Evolutionary conservation across 2,329 filamentous ascomycete genomes (phyloP), one percentile per base, ranked within the genome.

Genomic region (Aspergillus flavus): DNA sequence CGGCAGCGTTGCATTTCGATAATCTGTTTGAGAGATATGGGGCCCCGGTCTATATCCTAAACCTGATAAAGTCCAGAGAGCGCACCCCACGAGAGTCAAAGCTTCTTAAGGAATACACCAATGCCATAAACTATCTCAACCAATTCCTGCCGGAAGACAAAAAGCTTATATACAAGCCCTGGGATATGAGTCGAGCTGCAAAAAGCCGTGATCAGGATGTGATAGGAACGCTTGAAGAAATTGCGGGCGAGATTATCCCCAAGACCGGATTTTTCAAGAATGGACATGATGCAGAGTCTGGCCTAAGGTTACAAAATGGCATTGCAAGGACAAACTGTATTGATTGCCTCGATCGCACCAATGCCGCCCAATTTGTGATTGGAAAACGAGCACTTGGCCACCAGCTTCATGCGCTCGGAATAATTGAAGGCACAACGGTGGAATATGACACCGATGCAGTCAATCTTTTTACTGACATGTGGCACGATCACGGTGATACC

Each of bases 391-490:
- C 95, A 0, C 85, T 99, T 12, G 95, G 94, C 0, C 88, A 96
- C 71, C 95, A 99, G 78, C 85, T 99, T 10, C 91, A 97, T 75
- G 94, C 94, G 3, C 85, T 99, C 4, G 95, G 95, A 6, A 90
- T 99, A 34, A 89, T 98, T 32, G 87, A 89, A 62, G 86, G 90
- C 43, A 90, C 91, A 1, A 87, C 86, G 1, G 87, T 99, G 58
- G 90, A 94, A 63, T 99, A 97, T 73, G 95, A 99, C 72, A 97
- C 93, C 0, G 95, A 99, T 79, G 93, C 93, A 2, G 91, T 97
- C 62, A 97, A 98, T 71, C 86, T 97, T 11, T 97, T 99, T 71
- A 98, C 95, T 1, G 92, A 96, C 72, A 98, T 99, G 94, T 97
- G 94, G 80, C 94, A 98, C 76, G 93, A 96, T 69, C 95, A 99